Base-by-base conservation (phyloP, 129 eudicot genomes). In the Flaveria ramosissima region DNA sequence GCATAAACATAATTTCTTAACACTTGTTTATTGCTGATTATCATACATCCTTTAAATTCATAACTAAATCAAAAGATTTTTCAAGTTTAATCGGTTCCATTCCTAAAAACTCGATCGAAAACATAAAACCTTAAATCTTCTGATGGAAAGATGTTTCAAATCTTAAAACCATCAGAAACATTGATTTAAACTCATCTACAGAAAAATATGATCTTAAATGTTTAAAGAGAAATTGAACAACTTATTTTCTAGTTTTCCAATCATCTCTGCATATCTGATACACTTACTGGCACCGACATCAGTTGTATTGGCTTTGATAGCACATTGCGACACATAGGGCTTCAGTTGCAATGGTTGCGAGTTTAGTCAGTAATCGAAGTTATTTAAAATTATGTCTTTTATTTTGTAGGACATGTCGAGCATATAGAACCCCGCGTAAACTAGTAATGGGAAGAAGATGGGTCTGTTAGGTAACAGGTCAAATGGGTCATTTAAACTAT, bases 241-340 rank as follows among this genome's bases (percentile, higher is more conserved):
- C 30, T 77, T 52, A 19, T 24, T 27, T 52, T 15, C 61, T 57
- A 78, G 71, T 70, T 51, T 45, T 21, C 21, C 11, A 14, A 61
- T 12, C 19, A 61, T 47, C 51, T 3, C 13, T 16, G 61, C 14
- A 27, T 45, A n/a, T 56, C 43, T 53, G 27, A 9, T 43, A 66
- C 79, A 73, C 53, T 80, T 73, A 50, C 75, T 41, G 67, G 74
- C 60, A 65, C 66, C 66, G 2, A 57, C 56, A 30, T 73, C 55
- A 0, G 79, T 68, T 19, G 84, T 67, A 61, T 27, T 78, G 16
- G 79, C 64, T 47, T 48, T 62, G 64, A 71, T 19, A 12, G 82
- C 79, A 47, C 79, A 74, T 69, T 80, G 84, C 2, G 84, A 80
- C 67, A 80, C 84, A 73, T 80, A 80, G 3, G 84, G 75, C 12